Conservation (phyloP, 805 yeast species). For the Kuraishia hungarica region DNA sequence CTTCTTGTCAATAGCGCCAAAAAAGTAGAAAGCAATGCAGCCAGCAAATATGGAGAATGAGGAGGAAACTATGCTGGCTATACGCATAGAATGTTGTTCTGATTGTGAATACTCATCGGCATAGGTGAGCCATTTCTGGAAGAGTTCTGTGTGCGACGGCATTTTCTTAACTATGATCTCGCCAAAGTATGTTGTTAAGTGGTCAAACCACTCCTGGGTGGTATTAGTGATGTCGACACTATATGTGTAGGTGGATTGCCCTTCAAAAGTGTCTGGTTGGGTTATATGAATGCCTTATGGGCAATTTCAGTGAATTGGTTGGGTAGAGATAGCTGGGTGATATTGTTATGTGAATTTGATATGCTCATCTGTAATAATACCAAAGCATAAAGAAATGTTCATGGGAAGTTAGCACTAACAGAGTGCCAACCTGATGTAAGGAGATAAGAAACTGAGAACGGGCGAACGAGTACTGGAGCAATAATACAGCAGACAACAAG, state of each 20-base stretch:
- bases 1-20: conserved; percentile 56
- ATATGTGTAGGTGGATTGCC: background rate
- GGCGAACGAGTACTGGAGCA: background rate
- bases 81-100: conserved; percentile 16
- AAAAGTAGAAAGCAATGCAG: conserved; percentile 49
- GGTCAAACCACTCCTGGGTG: background rate
- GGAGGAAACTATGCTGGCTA: conserved; percentile 40
- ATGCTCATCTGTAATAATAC: background rate
- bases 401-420: background rate
- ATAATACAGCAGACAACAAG: no score
- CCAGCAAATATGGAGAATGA: conserved; percentile 44
- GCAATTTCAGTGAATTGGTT: background rate
- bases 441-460: background rate
- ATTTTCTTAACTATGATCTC: no score
- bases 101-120: background rate
- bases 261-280: background rate
- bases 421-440: background rate
- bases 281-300: background rate
- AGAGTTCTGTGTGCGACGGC: background rate
- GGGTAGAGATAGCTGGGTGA: background rate
- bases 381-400: background rate
- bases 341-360: background rate
- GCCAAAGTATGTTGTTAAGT: background rate
- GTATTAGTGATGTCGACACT: background rate
- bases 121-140: background rate